These are phyloP conservation scores for Handroanthus guayacan DNA, from an alignment of 257 asterid genomes.

Conservation along the genomic window DNA sequence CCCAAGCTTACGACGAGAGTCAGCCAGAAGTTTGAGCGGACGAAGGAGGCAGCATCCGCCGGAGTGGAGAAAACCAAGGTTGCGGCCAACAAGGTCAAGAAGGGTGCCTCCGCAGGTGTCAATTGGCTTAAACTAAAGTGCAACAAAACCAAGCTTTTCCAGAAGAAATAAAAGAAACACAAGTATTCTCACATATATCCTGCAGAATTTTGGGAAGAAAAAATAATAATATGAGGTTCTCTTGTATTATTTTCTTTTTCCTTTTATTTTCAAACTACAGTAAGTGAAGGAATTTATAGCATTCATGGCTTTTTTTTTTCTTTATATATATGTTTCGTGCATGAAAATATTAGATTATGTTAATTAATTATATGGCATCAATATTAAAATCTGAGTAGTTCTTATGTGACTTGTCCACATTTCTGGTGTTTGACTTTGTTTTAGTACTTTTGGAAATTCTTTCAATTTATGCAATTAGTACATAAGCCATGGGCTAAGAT, in stretches of 20 bases:
- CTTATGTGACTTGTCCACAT: no score
- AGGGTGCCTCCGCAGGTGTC: slow-evolving; percentile 48
- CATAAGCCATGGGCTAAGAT: no score
- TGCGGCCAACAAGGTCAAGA: slow-evolving; percentile 47
- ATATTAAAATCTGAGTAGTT: no score
- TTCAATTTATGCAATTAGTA: no score
- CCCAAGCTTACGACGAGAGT: slow-evolving; percentile 41
- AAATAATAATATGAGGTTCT: not conserved
- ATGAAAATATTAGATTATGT: no score
- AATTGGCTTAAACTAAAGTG: slow-evolving; percentile 44
- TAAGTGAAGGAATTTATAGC: no score
- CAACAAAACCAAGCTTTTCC: slow-evolving; percentile 39
- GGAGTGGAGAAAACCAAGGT: slow-evolving; percentile 43
- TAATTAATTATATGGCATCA: no score
- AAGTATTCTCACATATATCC: not conserved
- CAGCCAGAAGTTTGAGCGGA: slow-evolving; percentile 40
- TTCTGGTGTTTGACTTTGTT: no score
- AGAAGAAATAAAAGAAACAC: slow-evolving; percentile 26
- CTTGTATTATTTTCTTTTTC: not conserved
- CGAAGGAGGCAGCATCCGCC: slow-evolving; percentile 30
- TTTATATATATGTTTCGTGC: no score
- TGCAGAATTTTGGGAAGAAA: not conserved
- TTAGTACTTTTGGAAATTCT: no score
- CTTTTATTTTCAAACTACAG: no score
- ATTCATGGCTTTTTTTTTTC: no score